Conservation (phyloP, 2,329 filamentous ascomycete genomes). For the Colletotrichum costaricense region DNA sequence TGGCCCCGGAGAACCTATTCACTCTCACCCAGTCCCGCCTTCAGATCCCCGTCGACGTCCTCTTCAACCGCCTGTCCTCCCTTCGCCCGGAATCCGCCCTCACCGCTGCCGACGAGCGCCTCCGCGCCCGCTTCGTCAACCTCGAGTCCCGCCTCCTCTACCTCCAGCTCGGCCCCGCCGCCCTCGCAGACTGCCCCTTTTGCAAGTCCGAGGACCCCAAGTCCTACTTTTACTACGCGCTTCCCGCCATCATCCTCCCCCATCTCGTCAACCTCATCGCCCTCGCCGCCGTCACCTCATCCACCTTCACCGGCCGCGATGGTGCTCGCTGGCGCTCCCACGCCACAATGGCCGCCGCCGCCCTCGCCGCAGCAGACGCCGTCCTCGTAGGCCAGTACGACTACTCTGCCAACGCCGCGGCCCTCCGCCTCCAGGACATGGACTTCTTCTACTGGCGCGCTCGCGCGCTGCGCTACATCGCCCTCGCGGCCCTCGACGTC, state of each 20-base stretch:
- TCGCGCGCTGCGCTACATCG: constrained; percentile 70
- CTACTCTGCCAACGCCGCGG: constrained; percentile 71
- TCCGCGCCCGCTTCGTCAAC: constrained; percentile 76
- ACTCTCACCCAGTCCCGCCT: constrained; percentile 80
- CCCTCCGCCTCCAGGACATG: constrained; percentile 70
- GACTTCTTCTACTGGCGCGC: constrained; percentile 80
- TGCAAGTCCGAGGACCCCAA: constrained; percentile 77
- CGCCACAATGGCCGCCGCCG: constrained; percentile 72
- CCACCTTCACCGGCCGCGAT: constrained; percentile 70
- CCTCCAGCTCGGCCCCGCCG: constrained; percentile 81
- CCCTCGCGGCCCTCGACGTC: constrained; percentile 73
- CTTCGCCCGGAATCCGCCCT: constrained; percentile 62
- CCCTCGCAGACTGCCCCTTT: constrained; percentile 82
- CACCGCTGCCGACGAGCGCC: constrained; percentile 69
- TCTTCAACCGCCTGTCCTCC: constrained; percentile 79
- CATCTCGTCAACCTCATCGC: constrained; percentile 82
- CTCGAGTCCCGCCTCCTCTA: constrained; percentile 83
- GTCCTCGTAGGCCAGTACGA: constrained; percentile 75
- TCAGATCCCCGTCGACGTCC: constrained; percentile 84
- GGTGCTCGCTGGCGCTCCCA: constrained; percentile 76
- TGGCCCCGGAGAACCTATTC: constrained; percentile 87
- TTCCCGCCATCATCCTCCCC: constrained; percentile 78
- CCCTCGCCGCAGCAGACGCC: constrained; percentile 72
- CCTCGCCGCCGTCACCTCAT: constrained; percentile 80
- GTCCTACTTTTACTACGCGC: constrained; percentile 83